Base-by-base conservation (phyloP, 2,329 filamentous ascomycete species). In the Chalara sp. region DNA sequence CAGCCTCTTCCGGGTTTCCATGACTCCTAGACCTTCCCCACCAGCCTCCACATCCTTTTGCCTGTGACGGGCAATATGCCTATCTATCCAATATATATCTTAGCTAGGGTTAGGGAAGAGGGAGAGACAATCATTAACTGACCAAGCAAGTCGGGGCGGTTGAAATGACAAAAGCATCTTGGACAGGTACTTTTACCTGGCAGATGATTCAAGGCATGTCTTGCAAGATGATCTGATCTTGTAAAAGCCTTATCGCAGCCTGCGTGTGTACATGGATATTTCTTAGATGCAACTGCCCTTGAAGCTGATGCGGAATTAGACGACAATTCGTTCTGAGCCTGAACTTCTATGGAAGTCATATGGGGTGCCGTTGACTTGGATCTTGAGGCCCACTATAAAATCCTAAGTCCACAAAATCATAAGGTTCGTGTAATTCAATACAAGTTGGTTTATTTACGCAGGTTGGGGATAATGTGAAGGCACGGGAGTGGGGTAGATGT, bases 21-120 rank as follows among this genome's bases (percentile, higher is more conserved):
- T 62, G 32, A 72, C 62, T 32, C 75, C 75, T 42, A 65, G 67
- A 11, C 76, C 76, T 56, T 72, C 70, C 12, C 74, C 75, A 39
- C 76, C 75, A 54, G 76, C 76, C 67, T 79, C 76, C 33, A 73
- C 68, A 60, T 81, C 78, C 53, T 75, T 79, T 52, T 79, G 73
- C 7, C 69, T 70, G 59, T 75, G 72, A n/a, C 72, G 67, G 48
- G 66, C 67, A 68, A 83, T 76, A 63, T 85, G 81, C 56, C 81
- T 67, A 78, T 79, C 75, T 50, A 81, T 65, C 41, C 84, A 65
- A 63, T 84, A 58, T 79, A 79, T 29, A 45, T 28, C 13, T n/a
- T 4, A 12, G 21, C 13, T 45, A 6, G 5, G 5, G 6, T 11
- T 11, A 10, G 13, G 43, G 6, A 2, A 32, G 29, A 45, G 5